phyloP scores from a whole-genome alignment of 306 rosid genomes.

The Ormosia semicastrata region DNA sequence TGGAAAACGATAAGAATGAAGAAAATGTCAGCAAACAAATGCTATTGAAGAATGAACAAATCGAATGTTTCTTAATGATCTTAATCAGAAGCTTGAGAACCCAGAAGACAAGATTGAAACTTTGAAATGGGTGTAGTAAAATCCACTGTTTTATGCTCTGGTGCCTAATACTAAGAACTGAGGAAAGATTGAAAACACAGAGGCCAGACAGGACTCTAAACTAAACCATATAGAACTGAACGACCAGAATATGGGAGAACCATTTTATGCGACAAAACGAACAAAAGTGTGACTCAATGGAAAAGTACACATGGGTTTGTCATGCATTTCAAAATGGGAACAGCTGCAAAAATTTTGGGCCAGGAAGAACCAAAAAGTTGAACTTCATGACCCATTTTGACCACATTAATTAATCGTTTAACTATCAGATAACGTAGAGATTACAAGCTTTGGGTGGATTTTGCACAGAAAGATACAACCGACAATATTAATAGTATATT shows the following conservation, averaged over 20 bases:
- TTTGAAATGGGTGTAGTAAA: slow-evolving; percentile 11
- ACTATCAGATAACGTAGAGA: slow-evolving; percentile 38
- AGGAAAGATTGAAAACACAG: not conserved
- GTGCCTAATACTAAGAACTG: not conserved
- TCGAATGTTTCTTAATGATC: not conserved
- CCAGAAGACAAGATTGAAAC: not conserved
- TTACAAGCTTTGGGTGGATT: slow-evolving; percentile 61
- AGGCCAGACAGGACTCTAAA: not conserved
- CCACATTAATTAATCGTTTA: slow-evolving; percentile 35
- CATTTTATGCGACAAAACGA: not conserved
- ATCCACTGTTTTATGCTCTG: not conserved
- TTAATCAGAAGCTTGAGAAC: not conserved
- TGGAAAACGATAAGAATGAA: slow-evolving; percentile 12
- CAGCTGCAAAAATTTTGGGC: slow-evolving; percentile 29
- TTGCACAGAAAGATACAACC: slow-evolving; percentile 57
- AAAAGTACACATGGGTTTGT: slow-evolving; percentile 37
- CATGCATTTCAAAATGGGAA: slow-evolving; percentile 37
- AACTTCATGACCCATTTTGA: slow-evolving; percentile 42
- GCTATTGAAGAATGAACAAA: slow-evolving; percentile 23
- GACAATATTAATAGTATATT: slow-evolving; percentile 37
- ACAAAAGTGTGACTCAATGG: slow-evolving; percentile 18
- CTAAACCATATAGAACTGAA: not conserved
- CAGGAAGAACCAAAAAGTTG: slow-evolving; percentile 38
- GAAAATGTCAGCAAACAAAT: not conserved
- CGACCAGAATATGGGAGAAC: not conserved